Base-by-base conservation (phyloP, 169 alveolate species). In the Theileria luwenshuni region DNA sequence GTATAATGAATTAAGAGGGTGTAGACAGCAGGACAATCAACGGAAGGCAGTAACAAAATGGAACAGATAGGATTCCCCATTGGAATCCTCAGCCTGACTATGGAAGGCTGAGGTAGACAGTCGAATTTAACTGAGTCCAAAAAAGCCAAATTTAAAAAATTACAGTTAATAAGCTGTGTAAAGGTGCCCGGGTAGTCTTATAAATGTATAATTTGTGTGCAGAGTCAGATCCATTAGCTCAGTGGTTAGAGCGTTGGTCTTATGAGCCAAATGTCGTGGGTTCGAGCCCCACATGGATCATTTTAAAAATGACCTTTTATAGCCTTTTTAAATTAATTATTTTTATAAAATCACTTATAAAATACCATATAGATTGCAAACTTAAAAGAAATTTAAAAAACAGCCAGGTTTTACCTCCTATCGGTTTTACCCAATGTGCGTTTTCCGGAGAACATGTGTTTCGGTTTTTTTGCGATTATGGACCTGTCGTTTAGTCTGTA, bases 401-500 rank as follows among this genome's bases (percentile, higher is more conserved):
- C 17, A 1, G 0, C 51, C 41, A 32, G 58, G 35, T 17, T 49
- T 94, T 94, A 97, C 65, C 99, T 89, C 60, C 97, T 76, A 71
- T 95, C 95, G 17, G 97, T 91, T 83, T 93, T 95, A 33, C 98
- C 98, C 84, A 93, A 86, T 33, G 97, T 94, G 85, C 98, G 94
- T 85, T 98, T 98, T 23, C 99, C 99, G 35, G 99, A 86, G 89
- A 89, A 95, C 83, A 97, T 84, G 85, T 97, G 99, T 91, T 95
- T 96, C 30, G 98, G 98, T 89, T 80, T 91, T 72, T 91, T 94
- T 35, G 90, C 83, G 6, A 92, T 91, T 45, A 96, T 91, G 47
- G 92, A 86, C 65, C 98, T 85, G 77, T 95, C 98, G 49, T 94
- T 95, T 69, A 95, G 97, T 51, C 97, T 97, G 63, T 85, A 90